phyloP scores from a whole-genome alignment of 208 protist species.

The Crithidia sp. region DNA sequence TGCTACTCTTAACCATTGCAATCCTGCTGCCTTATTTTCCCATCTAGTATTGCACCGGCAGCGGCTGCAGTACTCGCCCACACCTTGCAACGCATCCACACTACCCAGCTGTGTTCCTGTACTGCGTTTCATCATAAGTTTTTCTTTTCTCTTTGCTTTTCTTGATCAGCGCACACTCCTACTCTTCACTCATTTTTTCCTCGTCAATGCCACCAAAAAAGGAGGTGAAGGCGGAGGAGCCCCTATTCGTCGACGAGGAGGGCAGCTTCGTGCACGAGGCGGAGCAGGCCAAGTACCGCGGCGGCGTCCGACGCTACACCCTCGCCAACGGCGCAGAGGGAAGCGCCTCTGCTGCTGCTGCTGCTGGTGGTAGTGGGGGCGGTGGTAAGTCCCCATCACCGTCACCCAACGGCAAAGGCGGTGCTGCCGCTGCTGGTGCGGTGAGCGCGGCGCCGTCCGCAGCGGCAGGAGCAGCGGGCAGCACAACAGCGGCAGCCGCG shows the following conservation, averaged over 20 bases:
- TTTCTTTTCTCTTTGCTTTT: neutral
- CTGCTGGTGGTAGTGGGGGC: slow-evolving; percentile 3
- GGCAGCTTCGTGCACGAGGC: slow-evolving; percentile 76
- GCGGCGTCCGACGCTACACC: slow-evolving; percentile 62
- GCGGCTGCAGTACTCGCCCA: no score
- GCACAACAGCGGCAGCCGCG: neutral
- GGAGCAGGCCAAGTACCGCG: slow-evolving; percentile 62
- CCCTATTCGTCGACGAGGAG: slow-evolving; percentile 72
- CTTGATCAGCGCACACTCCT: neutral
- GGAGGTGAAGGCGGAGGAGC: slow-evolving; percentile 76
- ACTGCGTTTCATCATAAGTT: no score
- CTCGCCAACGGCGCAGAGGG: slow-evolving; percentile 1
- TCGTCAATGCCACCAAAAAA: slow-evolving; percentile 80
- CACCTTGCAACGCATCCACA: no score
- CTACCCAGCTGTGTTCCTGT: no score
- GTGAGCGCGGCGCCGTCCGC: neutral
- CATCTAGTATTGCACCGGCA: no score
- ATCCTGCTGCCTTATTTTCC: no score
- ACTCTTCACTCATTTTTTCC: no score
- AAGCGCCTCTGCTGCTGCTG: neutral
- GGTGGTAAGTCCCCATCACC: neutral
- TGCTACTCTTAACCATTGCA: no score
- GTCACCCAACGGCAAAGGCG: neutral
- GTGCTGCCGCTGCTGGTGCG: slow-evolving; percentile 1
- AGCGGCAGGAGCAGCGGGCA: neutral